Evolutionary conservation across 805 yeast genomes (phyloP).

Genomic region (Cyberlindnera petersonii): DNA sequence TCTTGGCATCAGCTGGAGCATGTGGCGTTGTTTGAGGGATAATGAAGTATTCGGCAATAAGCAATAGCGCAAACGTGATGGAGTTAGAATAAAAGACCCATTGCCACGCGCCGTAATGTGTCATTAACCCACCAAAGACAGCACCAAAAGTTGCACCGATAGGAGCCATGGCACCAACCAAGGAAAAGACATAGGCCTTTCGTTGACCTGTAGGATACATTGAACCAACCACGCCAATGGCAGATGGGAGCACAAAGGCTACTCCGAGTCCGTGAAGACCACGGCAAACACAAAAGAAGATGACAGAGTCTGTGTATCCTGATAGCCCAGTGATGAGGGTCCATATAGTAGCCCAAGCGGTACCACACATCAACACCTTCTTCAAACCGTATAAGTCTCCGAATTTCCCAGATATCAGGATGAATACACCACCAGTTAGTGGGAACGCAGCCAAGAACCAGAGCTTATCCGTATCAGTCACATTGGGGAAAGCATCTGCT

Average conservation of each 20-base stretch:
- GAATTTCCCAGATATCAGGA: conserved; percentile 60
- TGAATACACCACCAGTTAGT: conserved; percentile 68
- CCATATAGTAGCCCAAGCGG: conserved; percentile 54
- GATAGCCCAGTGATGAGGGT: conserved; percentile 57
- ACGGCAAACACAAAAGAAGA: conserved; percentile 49
- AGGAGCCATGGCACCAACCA: conserved; percentile 59
- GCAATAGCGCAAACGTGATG: conserved; percentile 33
- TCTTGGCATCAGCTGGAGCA: conserved; percentile 22
- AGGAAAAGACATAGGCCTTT: conserved; percentile 50
- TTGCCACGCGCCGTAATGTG: conserved; percentile 42
- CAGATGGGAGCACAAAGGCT: conserved; percentile 55
- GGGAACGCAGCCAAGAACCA: conserved; percentile 77
- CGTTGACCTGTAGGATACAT: conserved; percentile 43
- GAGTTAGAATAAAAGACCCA: conserved; percentile 46
- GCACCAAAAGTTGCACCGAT: conserved; percentile 54
- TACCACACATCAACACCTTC: conserved; percentile 49
- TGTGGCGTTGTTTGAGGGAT: conserved; percentile 32
- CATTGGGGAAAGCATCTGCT: conserved; percentile 30
- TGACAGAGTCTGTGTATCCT: conserved; percentile 43
- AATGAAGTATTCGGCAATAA: conserved; percentile 27
- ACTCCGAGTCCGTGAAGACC: conserved; percentile 63
- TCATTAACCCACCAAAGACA: conserved; percentile 46
- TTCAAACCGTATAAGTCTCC: conserved; percentile 73
- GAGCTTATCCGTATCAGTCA: conserved; percentile 31
- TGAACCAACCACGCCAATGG: conserved; percentile 51